Base-by-base conservation (phyloP, 768 basidiomycete species). In the Amanita thiersii region DNA sequence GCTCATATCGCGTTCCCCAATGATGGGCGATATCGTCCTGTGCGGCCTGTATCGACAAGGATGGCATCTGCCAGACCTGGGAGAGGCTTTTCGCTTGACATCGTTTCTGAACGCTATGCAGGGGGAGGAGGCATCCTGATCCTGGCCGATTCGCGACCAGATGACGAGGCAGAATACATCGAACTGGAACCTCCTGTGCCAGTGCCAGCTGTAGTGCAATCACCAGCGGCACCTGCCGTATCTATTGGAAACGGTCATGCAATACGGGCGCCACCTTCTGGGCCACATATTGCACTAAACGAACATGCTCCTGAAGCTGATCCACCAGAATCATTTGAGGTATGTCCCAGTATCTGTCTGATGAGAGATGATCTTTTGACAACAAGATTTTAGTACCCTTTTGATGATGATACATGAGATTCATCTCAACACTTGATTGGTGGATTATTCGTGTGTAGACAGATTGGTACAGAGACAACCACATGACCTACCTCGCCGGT, bases 51-150 rank as follows among this genome's bases (percentile, higher is more conserved):
- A 33, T 77, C 82, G 18, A 65, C 73, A 39, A 65, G 65, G 39
- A 51, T 66, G 4, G 52, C 56, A 12, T 41, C 55, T 23, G 48
- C 59, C 12, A 67, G 65, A 48, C 52, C 58, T 35, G 56, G 57
- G 3, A 72, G 63, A 52, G 53, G 52, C 4, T 47, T 52, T 6
- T 44, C 45, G 17, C 49, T 54, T 35, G 47, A 50, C n/a, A 51
- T 52, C n/a, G 56, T 63, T 30, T 68, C 76, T 23, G 78, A 83
- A 55, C 77, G 74, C 49, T 81, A 75, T 50, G 79, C 77, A 26
- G 81, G 84, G 26, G 91, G 89, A 14, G 87, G 87, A 33, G 92
- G 92, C 3, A 92, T 98, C 48, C 56, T 99, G 42, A 73, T 99
- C 47, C 60, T 99, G 44, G 64, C 73, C 26, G 92, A 96, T 61